Evolutionary conservation across 2,329 filamentous ascomycete species (phyloP), one percentile per base, ranked within the genome.

Genomic region (Neonectria punicea): DNA sequence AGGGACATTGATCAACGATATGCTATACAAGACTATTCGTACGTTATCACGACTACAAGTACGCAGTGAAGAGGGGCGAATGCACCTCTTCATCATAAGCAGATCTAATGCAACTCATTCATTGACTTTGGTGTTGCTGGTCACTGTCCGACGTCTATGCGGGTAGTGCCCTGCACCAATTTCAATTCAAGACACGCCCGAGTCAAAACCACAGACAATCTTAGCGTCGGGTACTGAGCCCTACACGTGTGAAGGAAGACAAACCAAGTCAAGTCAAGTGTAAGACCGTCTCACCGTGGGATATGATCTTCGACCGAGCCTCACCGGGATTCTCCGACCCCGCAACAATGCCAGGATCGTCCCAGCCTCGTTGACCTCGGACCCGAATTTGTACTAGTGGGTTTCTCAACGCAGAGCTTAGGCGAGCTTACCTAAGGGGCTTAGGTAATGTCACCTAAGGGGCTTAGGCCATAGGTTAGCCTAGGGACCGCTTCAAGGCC

Each of bases 331-430:
- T 49, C 46, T 36, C 30, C 30, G n/a, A 14, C 28, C 20, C 28
- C 4, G n/a, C 25, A 14, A 32, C 25, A 30, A 32, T 11, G n/a
- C 11, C n/a, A 18, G 36, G 28, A 18, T 16, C 28, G 30, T 32
- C 61, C 51, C 44, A 61, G 34, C 46, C 51, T 43, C 22, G 20
- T 18, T 54, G 53, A 62, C 65, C 65, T 71, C 5, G 14, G 14
- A 8, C 53, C 61, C 18, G 28, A 16, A 54, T 61, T 18, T 14
- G 56, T 61, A 51, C 62, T 71, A 72, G 71, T 63, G 34, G 9
- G 18, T 49, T 50, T 39, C 58, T 22, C 36, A 44, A 46, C 41
- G n/a, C n/a, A n/a, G 20, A 22, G 20, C 20, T 22, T 22, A 22
- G 20, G 20, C 20, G 20, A 22, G 20, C 20, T 22, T 22, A 22